A percentile compares a stretch with the other conserved stretches of the same genome.
These are phyloP conservation scores for Calycina herbarum DNA, from an alignment of 2,329 filamentous ascomycete genomes.

Conservation along the genomic window DNA sequence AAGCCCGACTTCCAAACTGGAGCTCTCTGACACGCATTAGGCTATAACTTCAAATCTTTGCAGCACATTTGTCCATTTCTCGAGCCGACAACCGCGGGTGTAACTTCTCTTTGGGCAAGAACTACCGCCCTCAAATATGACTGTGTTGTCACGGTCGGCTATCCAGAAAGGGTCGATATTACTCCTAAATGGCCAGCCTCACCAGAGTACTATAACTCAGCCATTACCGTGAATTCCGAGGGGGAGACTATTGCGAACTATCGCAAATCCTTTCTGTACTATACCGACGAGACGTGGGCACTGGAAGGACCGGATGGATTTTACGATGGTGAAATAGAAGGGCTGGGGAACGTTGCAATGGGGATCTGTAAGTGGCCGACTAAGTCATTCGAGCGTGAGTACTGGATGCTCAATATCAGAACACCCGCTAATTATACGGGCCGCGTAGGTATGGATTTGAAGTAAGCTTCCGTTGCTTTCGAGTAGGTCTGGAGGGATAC, in stretches of 20 bases:
- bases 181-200: conserved; percentile 48
- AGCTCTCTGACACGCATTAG: conserved; percentile 19
- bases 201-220: conserved; percentile 56
- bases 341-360: conserved; percentile 53
- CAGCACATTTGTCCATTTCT: conserved; percentile 67
- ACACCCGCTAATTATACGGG: conserved; percentile 8
- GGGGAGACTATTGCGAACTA: conserved; percentile 64
- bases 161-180: conserved; percentile 67
- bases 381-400: conserved; percentile 17
- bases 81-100: conserved; percentile 64
- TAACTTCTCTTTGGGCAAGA: conserved; percentile 70
- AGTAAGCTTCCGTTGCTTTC: conserved; percentile 42
- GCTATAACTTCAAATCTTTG: conserved; percentile 76
- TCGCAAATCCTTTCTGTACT: conserved; percentile 58
- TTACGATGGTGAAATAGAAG: conserved; percentile 45
- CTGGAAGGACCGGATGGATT: conserved; percentile 54
- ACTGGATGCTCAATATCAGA: conserved; percentile 9
- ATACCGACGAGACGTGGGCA: conserved; percentile 63
- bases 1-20: background rate
- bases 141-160: conserved; percentile 70
- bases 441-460: conserved; percentile 57
- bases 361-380: conserved; percentile 55
- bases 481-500: conserved; percentile 21
- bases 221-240: conserved; percentile 55
- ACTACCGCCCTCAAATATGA: conserved; percentile 64